These are phyloP conservation scores for Aspergillus pseudotamarii DNA, from an alignment of 2,329 filamentous ascomycete species.

Conservation along the genomic window DNA sequence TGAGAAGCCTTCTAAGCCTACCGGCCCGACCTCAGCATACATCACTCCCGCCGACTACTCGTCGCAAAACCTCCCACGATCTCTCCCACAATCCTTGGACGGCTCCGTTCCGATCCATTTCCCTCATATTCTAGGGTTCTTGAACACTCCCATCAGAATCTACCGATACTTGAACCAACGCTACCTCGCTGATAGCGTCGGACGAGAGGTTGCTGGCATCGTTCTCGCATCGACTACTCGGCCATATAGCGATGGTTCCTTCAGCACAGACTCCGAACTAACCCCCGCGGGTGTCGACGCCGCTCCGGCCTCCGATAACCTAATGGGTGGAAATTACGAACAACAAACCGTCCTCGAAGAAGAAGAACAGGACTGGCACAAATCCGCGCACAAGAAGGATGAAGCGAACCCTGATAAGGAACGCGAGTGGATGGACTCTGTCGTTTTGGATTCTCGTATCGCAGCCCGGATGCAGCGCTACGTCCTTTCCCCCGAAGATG, in stretches of 20 bases:
- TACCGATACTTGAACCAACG: slow-evolving; percentile 85
- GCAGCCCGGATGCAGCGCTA: slow-evolving; percentile 79
- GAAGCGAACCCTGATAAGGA: slow-evolving; percentile 60
- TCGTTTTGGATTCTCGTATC: slow-evolving; percentile 77
- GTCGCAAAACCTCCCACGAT: slow-evolving; percentile 63
- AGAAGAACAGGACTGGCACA: slow-evolving; percentile 84
- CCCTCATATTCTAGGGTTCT: slow-evolving; percentile 89
- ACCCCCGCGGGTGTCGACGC: slow-evolving; percentile 21
- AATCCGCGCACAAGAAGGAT: slow-evolving; percentile 65
- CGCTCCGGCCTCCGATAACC: slow-evolving; percentile 27
- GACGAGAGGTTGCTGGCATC: slow-evolving; percentile 81
- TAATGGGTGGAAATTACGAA: slow-evolving; percentile 55
- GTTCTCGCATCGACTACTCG: slow-evolving; percentile 62
- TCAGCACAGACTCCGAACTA: slow-evolving; percentile 24
- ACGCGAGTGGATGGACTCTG: slow-evolving; percentile 72
- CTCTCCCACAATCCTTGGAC: slow-evolving; percentile 70
- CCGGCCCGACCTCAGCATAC: slow-evolving; percentile 70
- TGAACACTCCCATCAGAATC: slow-evolving; percentile 83
- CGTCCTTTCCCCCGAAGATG: slow-evolving; percentile 68
- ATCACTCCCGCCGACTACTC: slow-evolving; percentile 74
- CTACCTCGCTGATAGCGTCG: slow-evolving; percentile 81
- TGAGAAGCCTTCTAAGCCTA: slow-evolving; percentile 52
- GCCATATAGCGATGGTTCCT: slow-evolving; percentile 40
- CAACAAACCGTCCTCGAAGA: slow-evolving; percentile 65
- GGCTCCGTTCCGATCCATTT: slow-evolving; percentile 74